Percentiles rank a stretch among this genome's conserved stretches.
These are phyloP conservation scores for Drosera capensis DNA, from an alignment of 148 eudicot species.

Conservation along the genomic window DNA sequence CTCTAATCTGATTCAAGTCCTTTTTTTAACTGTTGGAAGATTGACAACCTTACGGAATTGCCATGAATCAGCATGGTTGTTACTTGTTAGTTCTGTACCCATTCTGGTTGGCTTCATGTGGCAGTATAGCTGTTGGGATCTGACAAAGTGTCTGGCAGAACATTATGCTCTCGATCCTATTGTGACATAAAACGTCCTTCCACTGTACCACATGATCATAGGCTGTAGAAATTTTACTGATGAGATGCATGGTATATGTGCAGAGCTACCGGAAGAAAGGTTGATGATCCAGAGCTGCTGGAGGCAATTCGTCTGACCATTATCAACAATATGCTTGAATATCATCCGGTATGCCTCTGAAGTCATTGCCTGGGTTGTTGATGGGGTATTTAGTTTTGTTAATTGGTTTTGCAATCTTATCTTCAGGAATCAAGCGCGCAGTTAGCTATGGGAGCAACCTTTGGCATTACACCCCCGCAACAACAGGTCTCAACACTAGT, in stretches of 20 bases:
- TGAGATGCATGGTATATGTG: constrained; percentile 13
- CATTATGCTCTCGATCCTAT: too few species aligned
- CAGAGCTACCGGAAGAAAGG: constrained; percentile 82
- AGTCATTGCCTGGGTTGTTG: neutral
- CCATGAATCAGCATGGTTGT: too few species aligned
- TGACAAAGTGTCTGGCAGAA: too few species aligned
- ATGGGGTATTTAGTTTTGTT: constrained; percentile 7
- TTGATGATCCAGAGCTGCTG: constrained; percentile 81
- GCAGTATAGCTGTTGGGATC: too few species aligned
- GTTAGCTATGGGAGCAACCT: constrained; percentile 89
- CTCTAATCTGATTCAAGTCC: too few species aligned
- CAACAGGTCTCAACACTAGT: constrained; percentile 25
- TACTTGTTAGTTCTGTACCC: too few species aligned
- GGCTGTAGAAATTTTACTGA: too few species aligned
- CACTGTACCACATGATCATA: neutral
- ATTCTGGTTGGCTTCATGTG: too few species aligned
- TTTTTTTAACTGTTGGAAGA: too few species aligned
- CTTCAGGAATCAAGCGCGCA: constrained; percentile 76
- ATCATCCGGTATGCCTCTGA: constrained; percentile 59
- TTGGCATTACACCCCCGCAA: constrained; percentile 52
- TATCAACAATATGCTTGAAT: constrained; percentile 74
- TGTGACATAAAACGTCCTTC: neutral
- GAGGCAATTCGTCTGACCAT: constrained; percentile 94
- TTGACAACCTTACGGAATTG: too few species aligned
- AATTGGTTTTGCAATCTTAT: constrained; percentile 10